Conservation (phyloP, 2,329 filamentous ascomycete species). For the Exophiala mesophila region DNA sequence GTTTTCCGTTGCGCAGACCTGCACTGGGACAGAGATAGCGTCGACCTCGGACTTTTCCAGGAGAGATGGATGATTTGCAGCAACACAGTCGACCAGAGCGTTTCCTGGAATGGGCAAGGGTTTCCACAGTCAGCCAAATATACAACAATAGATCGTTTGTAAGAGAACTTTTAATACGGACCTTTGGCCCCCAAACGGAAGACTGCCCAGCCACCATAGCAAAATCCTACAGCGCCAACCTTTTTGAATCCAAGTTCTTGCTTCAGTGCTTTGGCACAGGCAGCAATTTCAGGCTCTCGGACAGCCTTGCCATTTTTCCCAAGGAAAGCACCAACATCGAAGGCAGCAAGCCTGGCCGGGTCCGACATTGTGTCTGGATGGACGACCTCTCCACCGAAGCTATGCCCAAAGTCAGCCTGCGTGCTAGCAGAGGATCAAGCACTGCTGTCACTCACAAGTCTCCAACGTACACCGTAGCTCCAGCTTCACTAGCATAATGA, state of each 20-base stretch:
- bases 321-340: constrained; percentile 35
- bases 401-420: not conserved
- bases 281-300: constrained; percentile 39
- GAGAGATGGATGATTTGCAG: constrained; percentile 42
- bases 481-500: constrained; percentile 39
- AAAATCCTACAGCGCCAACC: constrained; percentile 44
- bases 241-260: constrained; percentile 36
- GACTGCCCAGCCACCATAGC: constrained; percentile 44
- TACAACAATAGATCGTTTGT: no score
- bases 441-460: constrained; percentile 32
- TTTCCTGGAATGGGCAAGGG: no score
- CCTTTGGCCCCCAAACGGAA: constrained; percentile 44
- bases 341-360: constrained; percentile 27
- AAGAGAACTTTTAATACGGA: no score
- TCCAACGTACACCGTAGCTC: constrained; percentile 42
- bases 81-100: constrained; percentile 46
- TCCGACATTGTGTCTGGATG: constrained; percentile 28
- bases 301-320: constrained; percentile 7
- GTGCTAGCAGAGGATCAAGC: not conserved
- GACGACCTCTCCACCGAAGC: constrained; percentile 35
- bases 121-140: no score
- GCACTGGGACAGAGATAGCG: constrained; percentile 43
- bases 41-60: constrained; percentile 45
- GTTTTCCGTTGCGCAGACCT: constrained; percentile 48
- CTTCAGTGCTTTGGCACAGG: constrained; percentile 34